Evolutionary conservation across 176 grass and related monocot species (phyloP).

Genomic region (Secale cereale): DNA sequence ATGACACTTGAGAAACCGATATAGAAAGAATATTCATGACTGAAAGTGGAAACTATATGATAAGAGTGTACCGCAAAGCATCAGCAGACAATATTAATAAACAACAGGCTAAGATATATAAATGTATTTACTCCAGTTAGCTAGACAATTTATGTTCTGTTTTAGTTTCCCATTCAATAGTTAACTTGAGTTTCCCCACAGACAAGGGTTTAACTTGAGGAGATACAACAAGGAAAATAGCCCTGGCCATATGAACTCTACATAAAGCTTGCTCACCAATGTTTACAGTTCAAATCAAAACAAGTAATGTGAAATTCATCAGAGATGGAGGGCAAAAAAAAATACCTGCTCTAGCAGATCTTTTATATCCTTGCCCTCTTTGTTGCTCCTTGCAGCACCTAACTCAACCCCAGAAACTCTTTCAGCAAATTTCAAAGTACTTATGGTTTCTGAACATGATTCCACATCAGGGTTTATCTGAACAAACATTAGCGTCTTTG

Average conservation of each 20-base stretch:
- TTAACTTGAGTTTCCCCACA: neutral
- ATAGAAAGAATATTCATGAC: slow-evolving; percentile 4
- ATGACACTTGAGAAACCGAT: slow-evolving; percentile 15
- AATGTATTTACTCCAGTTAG: slow-evolving; percentile 2
- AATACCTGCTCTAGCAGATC: slow-evolving; percentile 93
- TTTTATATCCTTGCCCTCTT: slow-evolving; percentile 98
- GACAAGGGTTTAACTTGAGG: neutral
- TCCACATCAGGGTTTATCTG: slow-evolving; percentile 90
- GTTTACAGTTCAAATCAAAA: slow-evolving; percentile 14
- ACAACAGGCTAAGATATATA: neutral
- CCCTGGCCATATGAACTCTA: neutral
- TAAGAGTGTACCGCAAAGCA: neutral
- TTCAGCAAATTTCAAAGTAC: slow-evolving; percentile 97
- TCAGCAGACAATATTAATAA: neutral
- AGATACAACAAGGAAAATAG: neutral
- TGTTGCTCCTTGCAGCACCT: slow-evolving; percentile 89
- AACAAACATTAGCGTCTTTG: slow-evolving; percentile 97
- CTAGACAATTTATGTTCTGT: neutral
- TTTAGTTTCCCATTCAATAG: neutral
- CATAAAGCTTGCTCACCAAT: neutral
- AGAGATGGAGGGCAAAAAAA: neutral
- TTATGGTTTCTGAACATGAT: slow-evolving; percentile 94
- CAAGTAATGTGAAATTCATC: neutral
- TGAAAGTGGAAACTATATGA: neutral
- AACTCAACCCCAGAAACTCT: slow-evolving; percentile 98